Evolutionary conservation across 2,329 filamentous ascomycete species (phyloP).

Genomic region (Colletotrichum trifolii): DNA sequence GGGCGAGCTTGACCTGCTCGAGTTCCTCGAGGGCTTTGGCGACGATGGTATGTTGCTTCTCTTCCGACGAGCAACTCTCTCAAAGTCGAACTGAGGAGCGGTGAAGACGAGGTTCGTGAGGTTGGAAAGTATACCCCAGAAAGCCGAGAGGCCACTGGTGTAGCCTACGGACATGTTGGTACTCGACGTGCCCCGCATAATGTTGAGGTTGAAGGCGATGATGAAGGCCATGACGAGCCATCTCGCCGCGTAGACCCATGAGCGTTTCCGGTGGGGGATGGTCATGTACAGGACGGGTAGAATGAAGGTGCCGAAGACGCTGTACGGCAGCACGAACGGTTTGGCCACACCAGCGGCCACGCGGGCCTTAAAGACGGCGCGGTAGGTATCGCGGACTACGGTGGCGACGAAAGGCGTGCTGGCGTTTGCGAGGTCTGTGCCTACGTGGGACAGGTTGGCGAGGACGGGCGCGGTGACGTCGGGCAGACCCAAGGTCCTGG

Average conservation of each 20-base stretch:
- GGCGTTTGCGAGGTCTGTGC: slow-evolving; percentile 22
- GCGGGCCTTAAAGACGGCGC: slow-evolving; percentile 48
- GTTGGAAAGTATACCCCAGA: slow-evolving; percentile 63
- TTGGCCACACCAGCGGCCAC: slow-evolving; percentile 52
- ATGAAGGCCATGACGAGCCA: slow-evolving; percentile 61
- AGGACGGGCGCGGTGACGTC: slow-evolving; percentile 19
- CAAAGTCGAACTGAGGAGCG: slow-evolving; percentile 66
- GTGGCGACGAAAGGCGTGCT: slow-evolving; percentile 35
- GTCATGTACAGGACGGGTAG: slow-evolving; percentile 66
- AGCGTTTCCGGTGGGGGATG: slow-evolving; percentile 62
- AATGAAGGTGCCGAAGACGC: slow-evolving; percentile 58
- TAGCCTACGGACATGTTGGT: slow-evolving; percentile 63
- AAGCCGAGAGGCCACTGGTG: slow-evolving; percentile 58
- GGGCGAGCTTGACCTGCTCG: slow-evolving; percentile 21
- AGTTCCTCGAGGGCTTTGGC: slow-evolving; percentile 10
- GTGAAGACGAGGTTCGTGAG: slow-evolving; percentile 64
- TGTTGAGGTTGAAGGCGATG: slow-evolving; percentile 55
- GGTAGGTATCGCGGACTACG: slow-evolving; percentile 46
- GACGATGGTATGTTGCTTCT: slow-evolving; percentile 13
- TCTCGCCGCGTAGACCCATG: slow-evolving; percentile 61
- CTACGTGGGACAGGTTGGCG: slow-evolving; percentile 20
- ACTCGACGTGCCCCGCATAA: slow-evolving; percentile 58
- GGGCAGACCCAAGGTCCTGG: slow-evolving; percentile 21
- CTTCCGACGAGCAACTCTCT: slow-evolving; percentile 57
- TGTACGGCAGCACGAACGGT: slow-evolving; percentile 65